Base-by-base conservation (phyloP, 208 protist species). In the Leishmania aethiopica region DNA sequence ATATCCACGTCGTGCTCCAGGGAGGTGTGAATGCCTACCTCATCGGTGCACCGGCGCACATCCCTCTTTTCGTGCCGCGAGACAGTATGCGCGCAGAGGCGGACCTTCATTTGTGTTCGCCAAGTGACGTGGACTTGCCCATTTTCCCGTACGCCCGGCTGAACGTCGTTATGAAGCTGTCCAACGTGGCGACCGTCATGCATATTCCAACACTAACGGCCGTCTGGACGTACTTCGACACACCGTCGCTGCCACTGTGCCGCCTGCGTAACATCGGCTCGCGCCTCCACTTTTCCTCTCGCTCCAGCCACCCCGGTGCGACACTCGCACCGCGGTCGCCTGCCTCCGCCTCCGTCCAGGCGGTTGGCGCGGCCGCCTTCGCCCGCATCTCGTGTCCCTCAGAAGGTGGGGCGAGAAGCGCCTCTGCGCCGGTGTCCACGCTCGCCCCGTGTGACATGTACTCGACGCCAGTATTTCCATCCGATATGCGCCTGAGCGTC, bases 141-240 rank as follows among this genome's bases (percentile, higher is more conserved):
- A 49, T 89, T 5, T 95, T 93, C 60, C 89, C 91, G 8, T 95
- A 92, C 81, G 78, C 67, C 19, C 81, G 86, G 1, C 49, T 89
- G 4, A 42, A 59, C 53, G 77, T 93, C 28, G 51, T 75, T 6
- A 37, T 87, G 70, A 80, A 45, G 35, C 79, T 87, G 35, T 64
- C 51, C 75, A 76, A 81, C 25, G 75, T 76, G 40, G 84, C 75
- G 3, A 66, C 91, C 13, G 86, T 91, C 22, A 70, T 84, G 40
- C 92, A 95, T 76, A 78, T 91, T 40, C 89, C 90, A 2, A 93
- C 92, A 6, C 76, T 95, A 32, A 84, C 90, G 78, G 79, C 88
- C 15, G 40, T 91, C 72, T 93, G 90, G 92, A 77, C 78, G 25
- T 84, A 90, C 69, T 93, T 95, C 79, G 90, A 89, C 77, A 92